These are phyloP conservation scores for Carex parvula DNA, from an alignment of 176 grass and related monocot genomes.

Conservation along the genomic window DNA sequence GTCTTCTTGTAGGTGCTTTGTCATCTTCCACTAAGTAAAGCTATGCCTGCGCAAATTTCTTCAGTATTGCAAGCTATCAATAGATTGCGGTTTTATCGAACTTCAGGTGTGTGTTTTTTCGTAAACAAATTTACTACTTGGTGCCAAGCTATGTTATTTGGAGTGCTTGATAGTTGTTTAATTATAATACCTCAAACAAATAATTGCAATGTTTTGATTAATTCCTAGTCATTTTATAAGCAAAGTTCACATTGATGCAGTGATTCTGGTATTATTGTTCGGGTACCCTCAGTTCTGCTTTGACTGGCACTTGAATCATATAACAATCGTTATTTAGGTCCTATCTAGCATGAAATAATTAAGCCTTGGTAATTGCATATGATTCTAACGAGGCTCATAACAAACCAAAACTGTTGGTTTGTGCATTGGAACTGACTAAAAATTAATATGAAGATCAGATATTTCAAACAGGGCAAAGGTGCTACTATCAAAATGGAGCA, in stretches of 20 bases:
- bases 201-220: background rate
- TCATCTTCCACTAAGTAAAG: conserved; percentile 83
- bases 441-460: conserved; percentile 77
- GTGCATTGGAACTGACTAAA: background rate
- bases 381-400: background rate
- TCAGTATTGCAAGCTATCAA: conserved; percentile 75
- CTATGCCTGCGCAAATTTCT: conserved; percentile 77
- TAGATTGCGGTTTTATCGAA: conserved; percentile 87
- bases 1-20: conserved; percentile 58
- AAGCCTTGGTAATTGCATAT: background rate
- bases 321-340: background rate
- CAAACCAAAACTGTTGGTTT: background rate
- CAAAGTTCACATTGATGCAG: background rate
- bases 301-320: background rate
- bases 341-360: background rate
- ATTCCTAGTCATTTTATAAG: background rate
- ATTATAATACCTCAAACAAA: background rate
- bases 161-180: background rate
- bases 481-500: conserved; percentile 88
- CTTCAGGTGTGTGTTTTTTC: conserved; percentile 63
- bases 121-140: background rate
- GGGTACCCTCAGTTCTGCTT: background rate
- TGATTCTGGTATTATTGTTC: background rate
- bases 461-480: conserved; percentile 81
- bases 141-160: background rate